phyloP scores from a whole-genome alignment of 305 asterid genomes.

The Salvia sclarea region DNA sequence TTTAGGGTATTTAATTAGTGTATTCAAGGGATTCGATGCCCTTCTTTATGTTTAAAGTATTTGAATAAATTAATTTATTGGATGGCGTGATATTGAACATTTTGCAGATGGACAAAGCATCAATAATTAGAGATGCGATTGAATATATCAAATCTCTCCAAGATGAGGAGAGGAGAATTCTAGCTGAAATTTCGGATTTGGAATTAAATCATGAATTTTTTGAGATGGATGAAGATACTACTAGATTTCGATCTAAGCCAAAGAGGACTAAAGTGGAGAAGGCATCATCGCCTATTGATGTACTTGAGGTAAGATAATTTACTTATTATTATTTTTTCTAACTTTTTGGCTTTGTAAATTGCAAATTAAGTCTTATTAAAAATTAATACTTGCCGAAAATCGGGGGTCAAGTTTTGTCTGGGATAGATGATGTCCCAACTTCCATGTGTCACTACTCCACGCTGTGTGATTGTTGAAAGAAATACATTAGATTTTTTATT shows the following conservation, averaged over 20 bases:
- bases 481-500: not conserved
- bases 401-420: not conserved
- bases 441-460: not conserved
- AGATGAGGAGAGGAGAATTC: constrained; percentile 57
- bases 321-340: not conserved
- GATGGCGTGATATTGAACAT: not conserved
- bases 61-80: not conserved
- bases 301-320: constrained; percentile 49
- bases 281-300: constrained; percentile 50
- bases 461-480: not conserved
- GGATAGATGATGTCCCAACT: not conserved
- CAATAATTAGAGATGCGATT: constrained; percentile 84
- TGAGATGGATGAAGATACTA: constrained; percentile 47
- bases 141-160: constrained; percentile 59
- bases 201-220: constrained; percentile 39
- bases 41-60: too few relatives aligned
- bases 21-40: too few relatives aligned
- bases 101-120: constrained; percentile 83
- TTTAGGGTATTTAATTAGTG: too few relatives aligned
- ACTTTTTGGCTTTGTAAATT: not conserved
- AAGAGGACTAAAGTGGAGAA: constrained; percentile 53
- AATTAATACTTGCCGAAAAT: not conserved
- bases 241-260: constrained; percentile 39
- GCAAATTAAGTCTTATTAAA: not conserved
- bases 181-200: constrained; percentile 56